These are phyloP conservation scores for Friedmanniomyces endolithicus DNA, from an alignment of 495 filamentous ascomycete genomes.

Conservation along the genomic window DNA sequence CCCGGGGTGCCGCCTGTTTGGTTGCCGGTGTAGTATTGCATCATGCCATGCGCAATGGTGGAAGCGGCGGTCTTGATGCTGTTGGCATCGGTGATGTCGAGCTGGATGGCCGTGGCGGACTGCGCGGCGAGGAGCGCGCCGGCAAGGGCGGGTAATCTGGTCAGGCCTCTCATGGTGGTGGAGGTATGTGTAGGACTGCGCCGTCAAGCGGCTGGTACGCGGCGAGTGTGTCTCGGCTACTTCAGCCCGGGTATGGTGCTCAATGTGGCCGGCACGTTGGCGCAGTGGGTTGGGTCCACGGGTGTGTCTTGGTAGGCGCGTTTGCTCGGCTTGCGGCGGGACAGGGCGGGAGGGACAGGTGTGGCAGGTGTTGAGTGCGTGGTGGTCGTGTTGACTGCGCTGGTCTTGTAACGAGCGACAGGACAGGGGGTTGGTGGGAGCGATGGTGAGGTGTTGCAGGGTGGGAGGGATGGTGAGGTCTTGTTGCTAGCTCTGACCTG, in stretches of 20 bases:
- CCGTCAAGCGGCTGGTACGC: background rate
- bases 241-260: background rate
- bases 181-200: background rate
- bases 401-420: background rate
- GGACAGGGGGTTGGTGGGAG: background rate
- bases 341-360: background rate
- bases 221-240: background rate
- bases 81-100: conserved; percentile 7
- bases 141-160: background rate
- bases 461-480: background rate
- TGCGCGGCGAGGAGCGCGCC: conserved; percentile 14
- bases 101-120: conserved; percentile 3
- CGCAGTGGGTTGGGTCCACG: background rate
- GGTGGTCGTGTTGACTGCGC: background rate
- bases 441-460: background rate
- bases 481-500: too few species aligned
- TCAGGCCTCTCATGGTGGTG: background rate
- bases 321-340: background rate
- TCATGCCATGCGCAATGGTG: conserved; percentile 27
- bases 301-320: background rate
- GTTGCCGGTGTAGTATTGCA: conserved; percentile 36
- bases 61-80: conserved; percentile 29
- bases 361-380: too few species aligned
- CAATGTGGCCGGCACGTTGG: too few species aligned
- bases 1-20: conserved; percentile 33